Base-by-base conservation (phyloP, 164 flowering plant species). In the Stephania japonica region DNA sequence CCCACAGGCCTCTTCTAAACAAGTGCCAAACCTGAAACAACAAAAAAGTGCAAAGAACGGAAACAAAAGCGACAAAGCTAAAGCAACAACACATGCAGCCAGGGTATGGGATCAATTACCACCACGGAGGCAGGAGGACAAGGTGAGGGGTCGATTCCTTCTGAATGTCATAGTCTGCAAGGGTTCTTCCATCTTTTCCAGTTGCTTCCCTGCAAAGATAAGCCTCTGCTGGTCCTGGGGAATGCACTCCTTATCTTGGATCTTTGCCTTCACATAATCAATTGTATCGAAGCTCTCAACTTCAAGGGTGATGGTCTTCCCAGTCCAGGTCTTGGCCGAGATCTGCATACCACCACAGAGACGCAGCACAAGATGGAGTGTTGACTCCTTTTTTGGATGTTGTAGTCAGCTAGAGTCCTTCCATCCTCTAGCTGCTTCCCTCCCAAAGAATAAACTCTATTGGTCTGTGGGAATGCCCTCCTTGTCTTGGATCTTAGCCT, bases 121-220 rank as follows among this genome's bases (percentile, higher is more conserved):
- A 65, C 67, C 67, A 65, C 67, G 67, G 67, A 65, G 67, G 26
- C 67, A n/a, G 67, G 42, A 65, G 67, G 42, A 65, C 67, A 25
- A 65, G 67, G 67, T 65, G 67, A 12, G 26, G 67, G 41, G 67
- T 65, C 1, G 67, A 65, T 42, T 65, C 67, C 67, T 65, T 65
- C 42, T 65, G 67, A 10, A 65, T 65, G 67, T 65, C 26, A 42
- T 65, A 65, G 12, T 65, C 67, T 26, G 67, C 67, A 1, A 65
- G 19, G 1, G 67, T 65, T 16, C 67, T 42, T 5, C 67, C 67
- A 65, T 65, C 67, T 42, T n/a, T n/a, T 65, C 67, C 26, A 65
- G 67, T 42, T 65, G 67, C 42, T 65, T 65, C 4, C 67, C 67
- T 26, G 67, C 67, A 42, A 65, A 65, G 67, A 65, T 65, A 6